A percentile compares a stretch with the other conserved stretches of the same genome.
These are phyloP conservation scores for Colletotrichum melonis DNA, from an alignment of 2,329 filamentous ascomycete species.

Conservation along the genomic window DNA sequence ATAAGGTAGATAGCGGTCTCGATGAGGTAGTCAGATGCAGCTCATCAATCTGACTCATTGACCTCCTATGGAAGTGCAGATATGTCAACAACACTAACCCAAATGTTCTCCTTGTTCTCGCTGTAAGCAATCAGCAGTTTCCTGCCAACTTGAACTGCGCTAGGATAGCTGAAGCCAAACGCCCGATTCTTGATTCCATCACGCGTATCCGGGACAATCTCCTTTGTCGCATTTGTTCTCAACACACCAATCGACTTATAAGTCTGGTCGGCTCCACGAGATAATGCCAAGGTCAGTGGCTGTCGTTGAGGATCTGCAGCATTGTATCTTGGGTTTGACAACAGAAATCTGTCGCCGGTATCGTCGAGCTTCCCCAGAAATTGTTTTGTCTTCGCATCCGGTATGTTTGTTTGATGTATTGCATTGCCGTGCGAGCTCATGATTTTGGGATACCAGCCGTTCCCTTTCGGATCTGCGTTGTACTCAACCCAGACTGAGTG, in stretches of 20 bases:
- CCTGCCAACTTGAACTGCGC: conserved; percentile 38
- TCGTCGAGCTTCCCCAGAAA: conserved; percentile 33
- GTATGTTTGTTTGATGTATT: conserved; percentile 40
- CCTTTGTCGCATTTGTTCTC: conserved; percentile 37
- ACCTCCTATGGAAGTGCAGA: conserved; percentile 19
- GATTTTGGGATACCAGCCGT: conserved; percentile 39
- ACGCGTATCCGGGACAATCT: conserved; percentile 40
- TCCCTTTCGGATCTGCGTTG: conserved; percentile 32
- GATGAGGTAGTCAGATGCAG: no score
- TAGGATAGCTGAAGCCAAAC: conserved; percentile 40
- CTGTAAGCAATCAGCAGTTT: conserved; percentile 40
- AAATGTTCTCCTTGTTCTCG: conserved; percentile 43
- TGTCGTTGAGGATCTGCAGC: conserved; percentile 33
- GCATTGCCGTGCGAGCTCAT: conserved; percentile 36
- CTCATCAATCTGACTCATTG: no score
- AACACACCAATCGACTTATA: conserved; percentile 38
- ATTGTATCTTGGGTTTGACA: conserved; percentile 39
- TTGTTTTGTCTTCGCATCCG: conserved; percentile 40
- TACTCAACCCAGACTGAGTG: conserved; percentile 40
- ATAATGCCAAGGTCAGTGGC: conserved; percentile 37
- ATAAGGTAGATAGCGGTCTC: no score
- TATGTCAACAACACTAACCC: conserved; percentile 40
- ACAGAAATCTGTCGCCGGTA: conserved; percentile 25
- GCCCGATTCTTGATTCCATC: conserved; percentile 38
- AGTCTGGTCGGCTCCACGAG: conserved; percentile 27